These are phyloP conservation scores for Nissolia schottii DNA, from an alignment of 306 rosid species.

Conservation along the genomic window DNA sequence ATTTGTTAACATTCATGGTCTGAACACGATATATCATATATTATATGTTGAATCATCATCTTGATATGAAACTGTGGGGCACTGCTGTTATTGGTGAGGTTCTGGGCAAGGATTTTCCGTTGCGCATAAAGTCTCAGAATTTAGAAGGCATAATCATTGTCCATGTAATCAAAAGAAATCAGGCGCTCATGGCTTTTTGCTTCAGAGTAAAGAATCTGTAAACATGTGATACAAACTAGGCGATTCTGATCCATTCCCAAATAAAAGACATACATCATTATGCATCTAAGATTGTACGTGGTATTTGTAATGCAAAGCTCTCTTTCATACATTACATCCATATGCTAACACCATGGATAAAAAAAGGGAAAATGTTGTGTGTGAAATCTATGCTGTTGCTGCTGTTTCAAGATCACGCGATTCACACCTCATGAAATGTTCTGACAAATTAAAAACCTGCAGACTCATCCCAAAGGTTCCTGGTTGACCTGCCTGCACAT, in stretches of 20 bases:
- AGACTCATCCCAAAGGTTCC: slow-evolving; percentile 15
- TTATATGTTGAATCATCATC: background rate
- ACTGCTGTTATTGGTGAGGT: too few species aligned
- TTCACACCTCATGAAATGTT: background rate
- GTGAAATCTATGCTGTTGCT: background rate
- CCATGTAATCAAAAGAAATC: background rate
- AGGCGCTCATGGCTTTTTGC: background rate
- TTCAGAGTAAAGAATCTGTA: background rate
- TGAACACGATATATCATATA: background rate
- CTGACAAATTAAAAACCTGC: slow-evolving; percentile 3
- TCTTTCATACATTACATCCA: background rate
- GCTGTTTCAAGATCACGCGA: background rate
- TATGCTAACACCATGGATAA: background rate
- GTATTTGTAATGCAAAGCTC: slow-evolving; percentile 3
- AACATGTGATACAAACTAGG: background rate
- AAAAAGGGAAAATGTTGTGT: background rate
- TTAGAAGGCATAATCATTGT: background rate
- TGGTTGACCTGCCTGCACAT: slow-evolving; percentile 35
- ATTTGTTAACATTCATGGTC: background rate
- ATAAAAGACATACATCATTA: background rate
- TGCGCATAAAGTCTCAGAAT: too few species aligned
- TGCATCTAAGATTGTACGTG: background rate
- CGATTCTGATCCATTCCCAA: background rate
- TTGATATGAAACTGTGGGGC: too few species aligned
- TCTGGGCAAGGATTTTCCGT: too few species aligned